A percentile compares a stretch with the other conserved stretches of the same genome.
phyloP scores from a whole-genome alignment of 768 basidiomycete species.

The Naganishia vaughanmartiniae region DNA sequence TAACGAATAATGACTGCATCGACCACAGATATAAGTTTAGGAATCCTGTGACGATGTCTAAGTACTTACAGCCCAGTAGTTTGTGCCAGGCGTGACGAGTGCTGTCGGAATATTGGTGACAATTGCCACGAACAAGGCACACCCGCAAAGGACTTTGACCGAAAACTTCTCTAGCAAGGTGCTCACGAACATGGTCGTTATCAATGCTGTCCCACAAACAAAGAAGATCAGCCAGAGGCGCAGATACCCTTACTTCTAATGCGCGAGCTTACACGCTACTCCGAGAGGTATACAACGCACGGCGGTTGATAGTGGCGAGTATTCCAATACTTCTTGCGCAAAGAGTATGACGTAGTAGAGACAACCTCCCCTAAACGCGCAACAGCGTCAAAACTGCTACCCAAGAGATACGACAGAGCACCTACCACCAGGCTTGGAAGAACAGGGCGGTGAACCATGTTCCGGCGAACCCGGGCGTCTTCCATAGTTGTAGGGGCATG shows the following conservation, averaged over 20 bases:
- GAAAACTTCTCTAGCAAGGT: not conserved
- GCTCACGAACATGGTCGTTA: slow-evolving; percentile 1
- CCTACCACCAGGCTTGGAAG: not conserved
- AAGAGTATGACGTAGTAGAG: not conserved
- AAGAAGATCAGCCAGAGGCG: no score
- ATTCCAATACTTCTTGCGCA: not conserved
- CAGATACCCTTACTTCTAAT: not conserved
- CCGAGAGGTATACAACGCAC: not conserved
- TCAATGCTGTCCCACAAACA: not conserved
- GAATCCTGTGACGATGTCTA: not conserved
- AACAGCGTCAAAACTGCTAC: no score
- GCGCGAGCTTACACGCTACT: not conserved
- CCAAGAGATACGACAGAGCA: no score
- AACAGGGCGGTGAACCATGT: slow-evolving; percentile 1
- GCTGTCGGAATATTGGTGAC: not conserved
- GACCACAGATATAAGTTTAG: not conserved
- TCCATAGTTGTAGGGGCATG: not conserved
- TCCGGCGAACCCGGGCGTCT: not conserved
- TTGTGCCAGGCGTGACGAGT: not conserved
- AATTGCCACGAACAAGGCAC: not conserved
- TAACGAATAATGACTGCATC: not conserved
- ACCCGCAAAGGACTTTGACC: not conserved
- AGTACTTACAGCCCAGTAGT: not conserved
- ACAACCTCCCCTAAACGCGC: not conserved
- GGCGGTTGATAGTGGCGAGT: not conserved